Evolutionary conservation across 768 basidiomycete species (phyloP).

Genomic region (Pholiota microspora): DNA sequence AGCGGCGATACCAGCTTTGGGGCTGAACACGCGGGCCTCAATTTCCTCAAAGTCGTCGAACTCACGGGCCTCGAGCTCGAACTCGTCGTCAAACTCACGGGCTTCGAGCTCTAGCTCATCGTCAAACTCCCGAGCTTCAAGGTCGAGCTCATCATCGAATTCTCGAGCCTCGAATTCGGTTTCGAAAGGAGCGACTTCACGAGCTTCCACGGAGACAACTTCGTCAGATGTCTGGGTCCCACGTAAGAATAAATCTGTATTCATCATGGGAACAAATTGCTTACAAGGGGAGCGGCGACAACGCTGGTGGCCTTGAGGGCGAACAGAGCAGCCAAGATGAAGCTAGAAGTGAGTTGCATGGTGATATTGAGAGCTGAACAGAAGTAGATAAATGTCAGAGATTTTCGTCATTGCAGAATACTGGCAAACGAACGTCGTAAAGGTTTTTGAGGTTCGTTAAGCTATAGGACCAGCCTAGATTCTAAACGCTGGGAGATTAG

Average conservation of each 20-base stretch:
- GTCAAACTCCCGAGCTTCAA: slow-evolving; percentile 6
- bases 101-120: slow-evolving; percentile 1
- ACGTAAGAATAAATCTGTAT: background rate
- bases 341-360: slow-evolving; percentile 10
- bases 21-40: background rate
- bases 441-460: background rate
- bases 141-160: background rate
- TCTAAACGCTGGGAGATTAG: background rate
- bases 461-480: slow-evolving; percentile 11
- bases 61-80: slow-evolving; percentile 5
- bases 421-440: background rate
- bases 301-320: slow-evolving; percentile 5
- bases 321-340: slow-evolving; percentile 5
- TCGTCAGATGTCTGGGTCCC: background rate
- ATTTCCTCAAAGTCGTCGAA: slow-evolving; percentile 1
- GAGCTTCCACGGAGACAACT: background rate
- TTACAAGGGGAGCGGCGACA: slow-evolving; percentile 1
- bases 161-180: background rate
- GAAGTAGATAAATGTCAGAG: background rate
- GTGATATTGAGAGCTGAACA: background rate
- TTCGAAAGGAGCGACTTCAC: background rate
- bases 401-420: background rate
- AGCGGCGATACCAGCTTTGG: background rate
- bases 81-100: slow-evolving; percentile 5
- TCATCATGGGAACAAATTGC: background rate